Evolutionary conservation across 169 alveolate genomes (phyloP), one percentile per base, ranked within the genome.

Genomic region (Cryptosporidium xiaoi): DNA sequence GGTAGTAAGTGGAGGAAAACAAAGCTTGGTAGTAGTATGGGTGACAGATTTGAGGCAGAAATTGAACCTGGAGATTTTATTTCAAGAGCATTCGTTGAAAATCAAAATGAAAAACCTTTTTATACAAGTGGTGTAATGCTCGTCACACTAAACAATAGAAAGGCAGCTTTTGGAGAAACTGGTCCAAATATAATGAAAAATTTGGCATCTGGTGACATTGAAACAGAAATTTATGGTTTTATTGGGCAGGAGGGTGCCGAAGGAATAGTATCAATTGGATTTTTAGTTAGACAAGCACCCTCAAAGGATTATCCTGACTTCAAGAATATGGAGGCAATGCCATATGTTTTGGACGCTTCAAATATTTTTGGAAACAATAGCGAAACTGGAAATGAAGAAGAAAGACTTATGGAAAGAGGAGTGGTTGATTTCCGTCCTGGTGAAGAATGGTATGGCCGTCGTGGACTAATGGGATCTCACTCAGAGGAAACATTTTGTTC

Each of bases 191-290:
- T 77, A 20, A 77, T 77, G 87, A 77, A 77, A 48, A 77, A 62
- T 6, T 48, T 77, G 48, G 87, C 87, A 3, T 56, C 87, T 2
- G 87, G 87, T 1, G 87, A 77, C 20, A 40, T 77, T 33, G 87
- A 62, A 13, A 60, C 87, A 0, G 87, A 77, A 18, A 77, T 77
- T 7, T 77, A 77, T n/a, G 87, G 87, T 15, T 77, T 77, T 24
- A 77, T 77, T 58, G 87, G 87, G 15, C 87, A 77, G n/a, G 87
- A 77, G 34, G 64, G 77, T 29, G 71, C 87, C 5, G 87, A 77
- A 62, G 87, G 87, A 36, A 10, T 77, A 56, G 87, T 77, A 24
- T 77, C 87, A 1, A 60, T 77, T 60, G 87, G 77, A 36, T 77
- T 77, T 40, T 71, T 77, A 20, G 87, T 29, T 4, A 34, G 87